Percentiles rank a stretch among this genome's conserved stretches.
These are phyloP conservation scores for Chalciporus sphaerocephalus DNA, from an alignment of 768 basidiomycete genomes.

Conservation along the genomic window DNA sequence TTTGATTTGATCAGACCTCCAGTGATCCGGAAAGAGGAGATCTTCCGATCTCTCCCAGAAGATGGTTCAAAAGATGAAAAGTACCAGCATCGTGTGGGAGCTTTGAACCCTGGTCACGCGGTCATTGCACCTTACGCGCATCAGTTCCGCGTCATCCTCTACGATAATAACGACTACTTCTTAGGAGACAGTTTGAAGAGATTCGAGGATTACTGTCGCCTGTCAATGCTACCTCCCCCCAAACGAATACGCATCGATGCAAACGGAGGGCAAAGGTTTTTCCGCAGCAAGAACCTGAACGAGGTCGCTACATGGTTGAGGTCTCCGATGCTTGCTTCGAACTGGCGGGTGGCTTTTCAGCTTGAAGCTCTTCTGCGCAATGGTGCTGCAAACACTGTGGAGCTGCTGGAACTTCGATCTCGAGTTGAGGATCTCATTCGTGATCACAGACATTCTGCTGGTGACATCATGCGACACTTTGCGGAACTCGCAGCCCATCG, in stretches of 20 bases:
- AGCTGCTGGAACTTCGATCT: slow-evolving; percentile 46
- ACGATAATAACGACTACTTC: slow-evolving; percentile 39
- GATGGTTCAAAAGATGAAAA: slow-evolving; percentile 33
- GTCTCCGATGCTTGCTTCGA: slow-evolving; percentile 33
- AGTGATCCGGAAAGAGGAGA: slow-evolving; percentile 53
- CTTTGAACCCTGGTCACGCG: slow-evolving; percentile 54
- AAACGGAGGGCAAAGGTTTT: slow-evolving; percentile 43
- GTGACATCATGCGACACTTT: slow-evolving; percentile 53
- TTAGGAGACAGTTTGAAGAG: slow-evolving; percentile 36
- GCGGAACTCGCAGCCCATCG: slow-evolving; percentile 44
- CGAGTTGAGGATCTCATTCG: slow-evolving; percentile 41
- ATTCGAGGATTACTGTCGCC: slow-evolving; percentile 52
- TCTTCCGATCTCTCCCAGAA: slow-evolving; percentile 48
- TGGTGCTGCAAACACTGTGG: slow-evolving; percentile 55
- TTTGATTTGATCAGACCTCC: slow-evolving; percentile 68
- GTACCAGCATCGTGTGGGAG: slow-evolving; percentile 55
- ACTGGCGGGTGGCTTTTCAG: slow-evolving; percentile 73
- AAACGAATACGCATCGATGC: slow-evolving; percentile 46
- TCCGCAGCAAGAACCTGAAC: slow-evolving; percentile 43
- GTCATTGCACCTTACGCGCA: slow-evolving; percentile 65
- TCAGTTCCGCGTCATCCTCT: slow-evolving; percentile 62
- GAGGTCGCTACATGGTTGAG: slow-evolving; percentile 42
- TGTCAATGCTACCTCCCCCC: slow-evolving; percentile 42
- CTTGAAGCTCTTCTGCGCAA: slow-evolving; percentile 66
- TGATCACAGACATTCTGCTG: slow-evolving; percentile 33